These are phyloP conservation scores for Ustilago shanxiensis DNA, from an alignment of 1,284 basidiomycete genomes.

Conservation along the genomic window DNA sequence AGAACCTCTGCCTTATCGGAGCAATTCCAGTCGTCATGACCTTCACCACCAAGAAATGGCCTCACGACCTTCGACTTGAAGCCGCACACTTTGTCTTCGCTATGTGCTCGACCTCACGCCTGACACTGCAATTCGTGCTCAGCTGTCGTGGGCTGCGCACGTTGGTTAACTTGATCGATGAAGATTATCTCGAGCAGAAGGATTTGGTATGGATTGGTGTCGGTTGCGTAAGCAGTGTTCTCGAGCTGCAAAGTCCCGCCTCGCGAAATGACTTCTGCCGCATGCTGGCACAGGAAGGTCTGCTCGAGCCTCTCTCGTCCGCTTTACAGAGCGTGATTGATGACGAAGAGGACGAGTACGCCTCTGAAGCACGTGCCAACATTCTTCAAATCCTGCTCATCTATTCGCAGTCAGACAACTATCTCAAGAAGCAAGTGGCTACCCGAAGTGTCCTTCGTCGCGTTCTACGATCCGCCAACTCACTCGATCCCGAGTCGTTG, in stretches of 20 bases:
- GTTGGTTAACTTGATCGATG: constrained; percentile 93
- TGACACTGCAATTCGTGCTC: constrained; percentile 75
- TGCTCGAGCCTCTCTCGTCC: constrained; percentile 90
- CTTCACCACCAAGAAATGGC: constrained; percentile 93
- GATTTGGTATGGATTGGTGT: constrained; percentile 94
- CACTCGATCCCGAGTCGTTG: constrained; percentile 80
- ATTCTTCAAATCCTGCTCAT: constrained; percentile 90
- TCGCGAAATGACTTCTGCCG: constrained; percentile 98
- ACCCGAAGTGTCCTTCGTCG: constrained; percentile 88
- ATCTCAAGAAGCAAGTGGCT: constrained; percentile 89
- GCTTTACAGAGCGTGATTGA: constrained; percentile 89
- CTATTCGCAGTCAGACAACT: constrained; percentile 92
- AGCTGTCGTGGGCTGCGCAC: constrained; percentile 93
- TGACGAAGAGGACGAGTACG: constrained; percentile 75
- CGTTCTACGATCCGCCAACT: constrained; percentile 72
- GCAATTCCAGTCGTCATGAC: constrained; percentile 72
- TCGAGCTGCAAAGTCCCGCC: constrained; percentile 90
- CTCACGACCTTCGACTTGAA: constrained; percentile 91
- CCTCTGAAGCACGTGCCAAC: constrained; percentile 82
- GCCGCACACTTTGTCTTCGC: constrained; percentile 94
- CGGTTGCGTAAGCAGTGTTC: constrained; percentile 92
- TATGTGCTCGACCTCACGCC: constrained; percentile 88
- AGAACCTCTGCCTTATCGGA: constrained; percentile 93
- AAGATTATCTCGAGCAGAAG: constrained; percentile 88
- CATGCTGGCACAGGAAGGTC: constrained; percentile 95